Evolutionary conservation across 352 stramenopile genomes (phyloP), one percentile per base, ranked within the genome.

Genomic region (Globisporangium viniferum): DNA sequence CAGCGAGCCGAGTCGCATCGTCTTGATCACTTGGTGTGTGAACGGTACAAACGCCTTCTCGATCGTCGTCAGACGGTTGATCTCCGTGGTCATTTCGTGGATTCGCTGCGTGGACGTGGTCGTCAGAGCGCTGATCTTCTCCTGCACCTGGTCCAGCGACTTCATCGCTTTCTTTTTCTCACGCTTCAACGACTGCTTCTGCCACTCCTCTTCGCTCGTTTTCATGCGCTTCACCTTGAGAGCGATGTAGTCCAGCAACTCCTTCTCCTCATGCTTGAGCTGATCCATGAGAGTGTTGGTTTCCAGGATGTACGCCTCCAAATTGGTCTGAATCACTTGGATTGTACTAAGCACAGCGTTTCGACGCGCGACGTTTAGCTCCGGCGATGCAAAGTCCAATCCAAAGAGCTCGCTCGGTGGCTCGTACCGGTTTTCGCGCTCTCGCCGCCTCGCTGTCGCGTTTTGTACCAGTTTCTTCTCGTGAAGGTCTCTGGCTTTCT

Each of bases 131-230:
- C 68, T 49, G 31, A 90, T 70, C 58, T 82, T 85, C 24, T 85
- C 70, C 68, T 92, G 74, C 29, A 92, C 72, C 27, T 81, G 72
- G 3, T 78, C 71, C 2, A 92, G 71, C 5, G 79, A 91, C 53
- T 85, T 89, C 53, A 78, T 78, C 9, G 87, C 85, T 55, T 92
- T 93, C 74, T 95, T 95, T 62, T 82, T 86, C 29, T 93, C 87
- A 10, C 86, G 82, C 69, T 93, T 90, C 15, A 95, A 69, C 46
- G 87, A 90, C 56, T 93, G 87, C 48, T 86, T 86, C 56, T 95
- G 87, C 84, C 87, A 95, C 56, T 92, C 87, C 61, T 95, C 84
- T 5, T 86, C 82, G 22, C 82, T 92, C 15, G 70, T 77, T 60
- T 92, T 91, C 69, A 95, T 87, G 14, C 85, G 81, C 39, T 92